Evolutionary conservation across 2,329 filamentous ascomycete genomes (phyloP).

Genomic region (Stemphylium beticola): DNA sequence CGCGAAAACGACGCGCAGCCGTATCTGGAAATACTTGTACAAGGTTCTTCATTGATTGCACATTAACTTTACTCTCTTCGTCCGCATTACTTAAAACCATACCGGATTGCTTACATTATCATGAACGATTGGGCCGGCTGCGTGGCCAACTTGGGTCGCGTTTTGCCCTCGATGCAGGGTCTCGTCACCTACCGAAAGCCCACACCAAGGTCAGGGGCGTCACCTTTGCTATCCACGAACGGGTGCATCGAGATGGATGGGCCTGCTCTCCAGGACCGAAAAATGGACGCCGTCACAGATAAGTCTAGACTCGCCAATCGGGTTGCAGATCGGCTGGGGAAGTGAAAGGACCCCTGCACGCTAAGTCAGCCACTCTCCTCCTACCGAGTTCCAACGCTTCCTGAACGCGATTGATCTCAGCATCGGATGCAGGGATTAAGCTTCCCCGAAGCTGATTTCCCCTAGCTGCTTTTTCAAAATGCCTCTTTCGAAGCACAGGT

Average conservation of each 20-base stretch:
- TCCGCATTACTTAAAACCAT: slow-evolving; percentile 8
- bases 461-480: slow-evolving; percentile 25
- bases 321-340: slow-evolving; percentile 34
- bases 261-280: slow-evolving; percentile 14
- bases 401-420: slow-evolving; percentile 28
- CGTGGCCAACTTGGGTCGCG: not conserved
- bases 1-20: slow-evolving; percentile 1
- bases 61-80: slow-evolving; percentile 25
- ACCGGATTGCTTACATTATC: not conserved
- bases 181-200: too few species aligned
- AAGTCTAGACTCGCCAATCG: slow-evolving; percentile 42
- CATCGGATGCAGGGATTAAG: slow-evolving; percentile 39
- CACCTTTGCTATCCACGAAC: not conserved
- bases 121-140: not conserved
- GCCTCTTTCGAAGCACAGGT: slow-evolving; percentile 24
- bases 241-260: slow-evolving; percentile 25
- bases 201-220: slow-evolving; percentile 6
- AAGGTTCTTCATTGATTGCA: slow-evolving; percentile 30
- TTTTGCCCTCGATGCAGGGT: too few species aligned
- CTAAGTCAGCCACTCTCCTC: slow-evolving; percentile 38
- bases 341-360: slow-evolving; percentile 28
- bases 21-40: slow-evolving; percentile 15
- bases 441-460: slow-evolving; percentile 37
- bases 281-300: slow-evolving; percentile 28
- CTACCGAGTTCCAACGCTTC: slow-evolving; percentile 29